Conservation (phyloP, 768 basidiomycete genomes). For the Termitomyces sp. region DNA sequence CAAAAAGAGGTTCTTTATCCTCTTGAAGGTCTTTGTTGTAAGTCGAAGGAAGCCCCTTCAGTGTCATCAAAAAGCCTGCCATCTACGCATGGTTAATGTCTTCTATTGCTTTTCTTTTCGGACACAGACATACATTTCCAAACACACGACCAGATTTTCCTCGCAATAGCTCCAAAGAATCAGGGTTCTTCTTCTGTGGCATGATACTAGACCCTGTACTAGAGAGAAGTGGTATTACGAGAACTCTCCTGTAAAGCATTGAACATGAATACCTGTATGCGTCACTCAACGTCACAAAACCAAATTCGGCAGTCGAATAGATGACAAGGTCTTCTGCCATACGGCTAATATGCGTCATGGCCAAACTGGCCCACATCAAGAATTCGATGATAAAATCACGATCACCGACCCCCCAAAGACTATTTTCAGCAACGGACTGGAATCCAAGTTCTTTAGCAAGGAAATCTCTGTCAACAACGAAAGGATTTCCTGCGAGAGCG, state of each 20-base stretch:
- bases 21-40: conserved; percentile 99
- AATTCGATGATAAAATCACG: conserved; percentile 97
- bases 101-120: neutral
- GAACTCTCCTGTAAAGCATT: neutral
- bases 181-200: conserved; percentile 99
- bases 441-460: conserved; percentile 90
- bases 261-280: conserved; percentile 75
- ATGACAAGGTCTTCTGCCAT: conserved; percentile 96
- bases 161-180: conserved; percentile 90
- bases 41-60: conserved; percentile 96
- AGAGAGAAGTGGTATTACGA: neutral
- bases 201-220: conserved; percentile 99
- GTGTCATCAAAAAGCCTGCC: conserved; percentile 95
- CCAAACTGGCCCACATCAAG: conserved; percentile 91
- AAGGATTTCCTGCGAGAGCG: conserved; percentile 95
- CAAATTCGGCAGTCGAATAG: conserved; percentile 96
- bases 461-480: conserved; percentile 89
- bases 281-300: conserved; percentile 93
- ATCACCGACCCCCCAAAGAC: conserved; percentile 94
- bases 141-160: conserved; percentile 95
- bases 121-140: conserved; percentile 62
- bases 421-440: conserved; percentile 86
- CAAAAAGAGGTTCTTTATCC: conserved; percentile 97
- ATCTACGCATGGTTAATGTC: conserved; percentile 44
- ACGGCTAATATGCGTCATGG: conserved; percentile 91